These are phyloP conservation scores for Ophiostoma ips DNA, from an alignment of 2,329 filamentous ascomycete genomes.

Conservation along the genomic window DNA sequence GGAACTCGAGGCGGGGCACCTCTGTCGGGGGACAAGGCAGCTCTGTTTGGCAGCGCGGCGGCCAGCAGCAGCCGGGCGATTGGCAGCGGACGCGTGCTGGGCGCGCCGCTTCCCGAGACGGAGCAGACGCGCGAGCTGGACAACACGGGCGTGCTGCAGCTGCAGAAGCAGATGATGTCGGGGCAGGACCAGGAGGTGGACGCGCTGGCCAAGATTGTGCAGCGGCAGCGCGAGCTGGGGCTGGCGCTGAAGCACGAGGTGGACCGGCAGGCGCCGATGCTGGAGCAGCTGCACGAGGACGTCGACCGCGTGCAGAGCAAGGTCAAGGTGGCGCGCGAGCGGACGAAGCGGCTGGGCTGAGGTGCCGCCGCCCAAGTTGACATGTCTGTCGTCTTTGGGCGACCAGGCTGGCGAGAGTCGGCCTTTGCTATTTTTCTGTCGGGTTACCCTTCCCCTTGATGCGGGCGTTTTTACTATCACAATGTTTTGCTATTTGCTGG, in stretches of 20 bases:
- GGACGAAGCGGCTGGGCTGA: constrained; percentile 46
- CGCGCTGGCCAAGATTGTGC: constrained; percentile 52
- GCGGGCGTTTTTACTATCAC: background rate
- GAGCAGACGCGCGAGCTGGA: constrained; percentile 64
- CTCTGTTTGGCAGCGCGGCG: constrained; percentile 28
- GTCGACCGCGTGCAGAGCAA: constrained; percentile 52
- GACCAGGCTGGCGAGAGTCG: background rate
- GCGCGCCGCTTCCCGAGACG: constrained; percentile 59
- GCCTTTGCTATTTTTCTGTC: background rate
- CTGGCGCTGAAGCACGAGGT: constrained; percentile 63
- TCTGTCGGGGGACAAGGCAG: constrained; percentile 33
- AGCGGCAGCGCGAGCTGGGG: constrained; percentile 64
- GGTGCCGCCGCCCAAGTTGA: too few species aligned
- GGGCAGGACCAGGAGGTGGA: constrained; percentile 64
- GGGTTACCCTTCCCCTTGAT: background rate
- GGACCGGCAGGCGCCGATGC: constrained; percentile 54
- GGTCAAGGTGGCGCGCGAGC: constrained; percentile 59
- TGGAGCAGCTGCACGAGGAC: constrained; percentile 53
- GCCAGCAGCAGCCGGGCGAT: constrained; percentile 18
- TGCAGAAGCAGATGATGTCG: constrained; percentile 60
- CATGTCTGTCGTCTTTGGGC: too few species aligned
- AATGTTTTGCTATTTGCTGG: background rate
- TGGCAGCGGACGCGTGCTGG: constrained; percentile 50
- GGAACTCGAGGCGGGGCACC: constrained; percentile 34
- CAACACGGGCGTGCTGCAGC: constrained; percentile 57